These are phyloP conservation scores for Phialophora verrucosa DNA, from an alignment of 2,329 filamentous ascomycete species.

Conservation along the genomic window DNA sequence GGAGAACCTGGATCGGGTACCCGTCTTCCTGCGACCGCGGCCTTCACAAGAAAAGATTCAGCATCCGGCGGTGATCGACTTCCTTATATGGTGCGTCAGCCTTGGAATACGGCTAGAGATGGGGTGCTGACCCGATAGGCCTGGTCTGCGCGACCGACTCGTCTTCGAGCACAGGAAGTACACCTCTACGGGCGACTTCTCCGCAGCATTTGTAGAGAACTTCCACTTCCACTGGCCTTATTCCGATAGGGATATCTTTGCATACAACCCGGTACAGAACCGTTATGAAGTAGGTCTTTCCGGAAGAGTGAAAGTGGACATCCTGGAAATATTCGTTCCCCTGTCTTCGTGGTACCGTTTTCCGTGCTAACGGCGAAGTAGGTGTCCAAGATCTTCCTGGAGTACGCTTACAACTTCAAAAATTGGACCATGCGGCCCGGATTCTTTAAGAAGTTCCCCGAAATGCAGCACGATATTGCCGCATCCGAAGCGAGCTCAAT, in stretches of 20 bases:
- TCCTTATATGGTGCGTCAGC: conserved; percentile 34
- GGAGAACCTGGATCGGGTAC: conserved; percentile 37
- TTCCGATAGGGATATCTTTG: conserved; percentile 34
- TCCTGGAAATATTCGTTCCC: not conserved
- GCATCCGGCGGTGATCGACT: conserved; percentile 39
- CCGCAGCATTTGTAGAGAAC: conserved; percentile 36
- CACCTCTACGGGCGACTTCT: conserved; percentile 34
- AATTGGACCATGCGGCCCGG: conserved; percentile 40
- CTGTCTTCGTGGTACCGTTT: not conserved
- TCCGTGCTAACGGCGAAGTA: conserved; percentile 26
- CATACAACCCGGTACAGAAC: conserved; percentile 20
- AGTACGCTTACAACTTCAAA: conserved; percentile 36
- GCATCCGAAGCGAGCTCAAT: conserved; percentile 24
- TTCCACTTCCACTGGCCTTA: conserved; percentile 40
- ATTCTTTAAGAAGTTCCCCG: conserved; percentile 37
- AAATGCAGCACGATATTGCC: conserved; percentile 38
- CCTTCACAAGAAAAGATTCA: conserved; percentile 38
- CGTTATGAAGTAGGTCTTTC: not conserved
- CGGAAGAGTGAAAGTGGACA: not conserved
- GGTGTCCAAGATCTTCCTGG: conserved; percentile 34
- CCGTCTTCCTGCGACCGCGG: conserved; percentile 32
- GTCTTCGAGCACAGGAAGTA: conserved; percentile 39
- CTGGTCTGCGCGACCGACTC: conserved; percentile 36
- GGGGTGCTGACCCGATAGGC: conserved; percentile 15
- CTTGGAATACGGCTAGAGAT: not conserved